Evolutionary conservation across 495 filamentous ascomycete genomes (phyloP).

Genomic region (Aspergillus funiculosus): DNA sequence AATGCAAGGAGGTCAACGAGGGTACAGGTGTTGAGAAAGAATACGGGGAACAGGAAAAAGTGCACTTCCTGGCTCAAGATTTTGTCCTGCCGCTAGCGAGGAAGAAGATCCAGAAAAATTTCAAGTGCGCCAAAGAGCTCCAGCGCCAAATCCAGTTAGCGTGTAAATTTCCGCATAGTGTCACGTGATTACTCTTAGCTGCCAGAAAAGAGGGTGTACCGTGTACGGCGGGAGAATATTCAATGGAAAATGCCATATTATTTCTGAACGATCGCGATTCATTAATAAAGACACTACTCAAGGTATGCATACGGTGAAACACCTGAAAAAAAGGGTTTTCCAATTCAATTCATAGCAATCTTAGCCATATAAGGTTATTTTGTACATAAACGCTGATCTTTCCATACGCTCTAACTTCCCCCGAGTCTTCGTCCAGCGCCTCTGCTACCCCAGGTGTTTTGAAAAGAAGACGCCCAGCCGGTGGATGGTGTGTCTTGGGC

Average conservation of each 20-base stretch:
- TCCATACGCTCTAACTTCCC: conserved; percentile 26
- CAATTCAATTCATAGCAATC: no score
- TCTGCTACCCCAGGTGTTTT: conserved; percentile 55
- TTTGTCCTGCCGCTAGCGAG: conserved; percentile 25
- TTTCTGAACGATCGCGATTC: no score
- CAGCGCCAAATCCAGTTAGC: conserved; percentile 20
- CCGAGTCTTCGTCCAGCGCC: conserved; percentile 67
- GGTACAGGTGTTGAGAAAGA: conserved; percentile 18
- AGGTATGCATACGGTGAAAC: background rate
- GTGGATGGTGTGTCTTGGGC: conserved; percentile 23
- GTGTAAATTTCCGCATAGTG: background rate
- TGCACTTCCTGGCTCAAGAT: conserved; percentile 23
- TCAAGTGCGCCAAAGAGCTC: conserved; percentile 24
- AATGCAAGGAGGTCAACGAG: conserved; percentile 20
- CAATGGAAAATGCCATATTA: no score
- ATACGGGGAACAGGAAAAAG: conserved; percentile 20
- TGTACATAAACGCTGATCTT: background rate
- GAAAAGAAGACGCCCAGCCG: conserved; percentile 33
- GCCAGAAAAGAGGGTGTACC: no score
- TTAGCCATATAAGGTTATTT: background rate
- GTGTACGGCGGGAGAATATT: no score
- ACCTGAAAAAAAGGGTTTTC: no score
- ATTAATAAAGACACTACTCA: background rate
- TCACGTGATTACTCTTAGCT: conserved; percentile 13
- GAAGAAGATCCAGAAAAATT: conserved; percentile 26